phyloP scores from a whole-genome alignment of 352 stramenopile species.

The Pythium aphanidermatum region DNA sequence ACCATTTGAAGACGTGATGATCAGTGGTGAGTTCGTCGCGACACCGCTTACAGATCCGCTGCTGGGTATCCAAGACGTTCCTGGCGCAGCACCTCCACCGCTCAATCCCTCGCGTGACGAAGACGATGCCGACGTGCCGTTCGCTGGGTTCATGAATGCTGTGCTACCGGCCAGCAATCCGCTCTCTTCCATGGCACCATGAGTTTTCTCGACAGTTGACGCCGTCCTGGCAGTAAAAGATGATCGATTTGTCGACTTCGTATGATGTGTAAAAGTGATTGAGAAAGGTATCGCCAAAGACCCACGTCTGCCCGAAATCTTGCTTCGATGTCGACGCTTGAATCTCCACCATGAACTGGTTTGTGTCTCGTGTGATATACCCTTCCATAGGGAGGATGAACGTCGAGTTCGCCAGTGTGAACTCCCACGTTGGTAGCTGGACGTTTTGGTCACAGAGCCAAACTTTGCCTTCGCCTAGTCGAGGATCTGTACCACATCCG shows the following conservation, averaged over 20 bases:
- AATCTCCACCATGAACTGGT: conserved; percentile 19
- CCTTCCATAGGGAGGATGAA: conserved; percentile 59
- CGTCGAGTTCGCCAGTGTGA: conserved; percentile 49
- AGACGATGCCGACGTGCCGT: too few relatives aligned
- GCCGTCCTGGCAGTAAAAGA: conserved; percentile 63
- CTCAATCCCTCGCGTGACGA: too few relatives aligned
- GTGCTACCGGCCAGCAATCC: too few relatives aligned
- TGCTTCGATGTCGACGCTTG: conserved; percentile 9
- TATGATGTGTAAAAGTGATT: conserved; percentile 70
- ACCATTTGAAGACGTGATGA: neutral
- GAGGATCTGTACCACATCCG: conserved; percentile 22
- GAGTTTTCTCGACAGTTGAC: conserved; percentile 10
- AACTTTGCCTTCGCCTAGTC: conserved; percentile 24
- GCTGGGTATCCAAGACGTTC: too few relatives aligned
- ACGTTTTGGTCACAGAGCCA: conserved; percentile 50
- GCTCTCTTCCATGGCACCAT: too few relatives aligned
- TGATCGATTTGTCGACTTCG: conserved; percentile 51
- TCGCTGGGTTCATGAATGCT: too few relatives aligned
- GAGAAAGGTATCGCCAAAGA: conserved; percentile 73
- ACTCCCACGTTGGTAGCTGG: conserved; percentile 36
- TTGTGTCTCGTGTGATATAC: conserved; percentile 27
- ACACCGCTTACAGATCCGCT: too few relatives aligned
- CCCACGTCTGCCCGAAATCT: conserved; percentile 52
- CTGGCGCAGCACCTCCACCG: too few relatives aligned
- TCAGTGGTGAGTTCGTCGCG: neutral